A percentile compares a stretch with the other conserved stretches of the same genome.
These are phyloP conservation scores for Cocos nucifera DNA, from an alignment of 176 grass and related monocot genomes.

Conservation along the genomic window DNA sequence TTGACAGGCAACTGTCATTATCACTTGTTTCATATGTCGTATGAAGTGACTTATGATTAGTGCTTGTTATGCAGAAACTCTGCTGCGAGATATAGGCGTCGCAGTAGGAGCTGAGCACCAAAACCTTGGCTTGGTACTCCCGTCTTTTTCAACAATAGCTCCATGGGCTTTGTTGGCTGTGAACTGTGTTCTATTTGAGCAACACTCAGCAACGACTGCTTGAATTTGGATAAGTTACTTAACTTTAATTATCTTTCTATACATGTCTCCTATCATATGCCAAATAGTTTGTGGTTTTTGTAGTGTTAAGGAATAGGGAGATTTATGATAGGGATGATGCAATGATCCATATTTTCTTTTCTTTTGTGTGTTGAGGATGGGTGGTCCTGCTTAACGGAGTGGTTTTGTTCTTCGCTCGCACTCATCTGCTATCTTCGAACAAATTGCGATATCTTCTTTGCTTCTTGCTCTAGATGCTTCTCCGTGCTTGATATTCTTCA, in stretches of 20 bases:
- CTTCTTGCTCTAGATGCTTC: conserved; percentile 7
- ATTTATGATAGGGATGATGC: conserved; percentile 36
- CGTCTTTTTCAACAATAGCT: conserved; percentile 23
- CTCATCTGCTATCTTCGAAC: conserved; percentile 45
- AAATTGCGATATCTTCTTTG: background rate
- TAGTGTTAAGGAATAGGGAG: background rate
- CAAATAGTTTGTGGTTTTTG: no score
- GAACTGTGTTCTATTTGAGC: conserved; percentile 43
- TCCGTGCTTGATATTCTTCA: conserved; percentile 9
- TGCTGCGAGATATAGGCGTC: conserved; percentile 31
- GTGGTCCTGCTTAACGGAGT: conserved; percentile 63
- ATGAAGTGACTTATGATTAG: background rate
- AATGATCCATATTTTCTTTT: conserved; percentile 47
- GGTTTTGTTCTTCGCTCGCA: conserved; percentile 65
- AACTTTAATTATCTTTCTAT: conserved; percentile 58
- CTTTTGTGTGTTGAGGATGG: conserved; percentile 81
- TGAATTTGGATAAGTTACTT: conserved; percentile 84
- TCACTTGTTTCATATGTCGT: no score
- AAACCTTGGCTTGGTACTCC: no score
- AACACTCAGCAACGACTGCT: conserved; percentile 36
- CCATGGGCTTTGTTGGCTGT: conserved; percentile 35
- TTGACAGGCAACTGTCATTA: no score
- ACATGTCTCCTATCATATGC: conserved; percentile 4
- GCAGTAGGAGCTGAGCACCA: conserved; percentile 73
- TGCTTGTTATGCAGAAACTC: conserved; percentile 21